A percentile compares a stretch with the other conserved stretches of the same genome.
phyloP scores from a whole-genome alignment of 768 basidiomycete genomes.

The Tulasnella sp. region DNA sequence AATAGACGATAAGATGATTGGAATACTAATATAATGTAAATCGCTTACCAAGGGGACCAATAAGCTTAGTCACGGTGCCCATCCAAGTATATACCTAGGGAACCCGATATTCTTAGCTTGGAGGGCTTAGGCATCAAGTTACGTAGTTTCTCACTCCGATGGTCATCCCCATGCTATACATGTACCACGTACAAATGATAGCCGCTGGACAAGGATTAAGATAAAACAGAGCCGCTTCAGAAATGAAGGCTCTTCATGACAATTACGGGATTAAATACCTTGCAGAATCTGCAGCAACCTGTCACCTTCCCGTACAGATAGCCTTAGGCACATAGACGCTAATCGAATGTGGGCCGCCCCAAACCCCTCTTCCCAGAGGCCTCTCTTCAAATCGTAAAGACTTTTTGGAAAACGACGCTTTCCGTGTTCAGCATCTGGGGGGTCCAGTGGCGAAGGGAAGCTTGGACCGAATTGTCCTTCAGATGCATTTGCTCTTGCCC shows the following conservation, averaged over 20 bases:
- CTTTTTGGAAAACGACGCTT: background rate
- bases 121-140: too few relatives aligned
- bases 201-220: background rate
- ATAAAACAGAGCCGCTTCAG: background rate
- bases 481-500: background rate
- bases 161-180: background rate
- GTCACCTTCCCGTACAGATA: background rate
- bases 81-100: background rate
- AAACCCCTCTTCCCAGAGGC: background rate
- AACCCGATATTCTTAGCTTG: background rate
- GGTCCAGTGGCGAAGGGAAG: background rate
- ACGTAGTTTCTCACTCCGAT: background rate
- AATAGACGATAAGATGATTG: background rate
- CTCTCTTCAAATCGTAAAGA: background rate
- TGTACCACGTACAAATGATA: slow-evolving; percentile 6
- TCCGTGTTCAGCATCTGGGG: background rate
- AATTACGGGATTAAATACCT: too few relatives aligned
- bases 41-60: background rate
- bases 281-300: background rate
- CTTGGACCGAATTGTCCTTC: background rate
- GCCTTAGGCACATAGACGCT: background rate
- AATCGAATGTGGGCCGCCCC: background rate
- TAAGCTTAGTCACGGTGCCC: background rate
- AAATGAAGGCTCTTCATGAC: background rate
- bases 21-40: background rate